These are phyloP conservation scores for Amphibolis antarctica DNA, from an alignment of 106 monocot genomes.

Conservation along the genomic window DNA sequence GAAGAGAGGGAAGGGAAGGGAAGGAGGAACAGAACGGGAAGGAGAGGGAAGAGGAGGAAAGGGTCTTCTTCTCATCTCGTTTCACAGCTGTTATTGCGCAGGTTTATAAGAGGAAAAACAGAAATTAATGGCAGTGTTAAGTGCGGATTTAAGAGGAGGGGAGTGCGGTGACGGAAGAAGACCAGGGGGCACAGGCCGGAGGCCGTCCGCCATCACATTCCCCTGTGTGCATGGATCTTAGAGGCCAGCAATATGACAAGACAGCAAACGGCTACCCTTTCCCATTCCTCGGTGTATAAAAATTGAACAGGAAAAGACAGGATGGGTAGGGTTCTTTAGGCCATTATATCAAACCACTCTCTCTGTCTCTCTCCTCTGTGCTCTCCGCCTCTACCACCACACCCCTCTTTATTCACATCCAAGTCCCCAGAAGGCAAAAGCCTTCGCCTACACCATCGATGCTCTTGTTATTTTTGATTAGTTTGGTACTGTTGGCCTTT, in stretches of 20 bases:
- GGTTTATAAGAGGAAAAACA: background rate
- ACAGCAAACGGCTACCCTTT: slow-evolving; percentile 4
- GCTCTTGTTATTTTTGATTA: no score
- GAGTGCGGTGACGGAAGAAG: background rate
- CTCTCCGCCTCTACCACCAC: no score
- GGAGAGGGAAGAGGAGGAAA: background rate
- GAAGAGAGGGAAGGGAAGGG: background rate
- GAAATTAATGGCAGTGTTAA: background rate
- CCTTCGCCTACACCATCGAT: no score
- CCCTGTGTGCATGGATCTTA: background rate
- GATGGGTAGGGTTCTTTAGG: background rate
- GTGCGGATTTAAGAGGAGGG: background rate
- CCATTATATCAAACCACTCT: no score
- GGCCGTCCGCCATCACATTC: background rate
- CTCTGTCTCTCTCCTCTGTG: no score
- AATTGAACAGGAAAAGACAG: background rate
- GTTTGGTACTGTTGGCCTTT: no score
- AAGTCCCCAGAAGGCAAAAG: no score
- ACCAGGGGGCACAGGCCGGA: background rate
- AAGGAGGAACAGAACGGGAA: background rate
- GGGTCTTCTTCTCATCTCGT: background rate
- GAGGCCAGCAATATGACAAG: slow-evolving; percentile 2
- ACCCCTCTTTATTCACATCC: no score
- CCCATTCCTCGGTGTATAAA: background rate
- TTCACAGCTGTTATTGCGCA: background rate